Conservation (phyloP, 192 early-diverging fungal genomes). For the Coemansia sp. region DNA sequence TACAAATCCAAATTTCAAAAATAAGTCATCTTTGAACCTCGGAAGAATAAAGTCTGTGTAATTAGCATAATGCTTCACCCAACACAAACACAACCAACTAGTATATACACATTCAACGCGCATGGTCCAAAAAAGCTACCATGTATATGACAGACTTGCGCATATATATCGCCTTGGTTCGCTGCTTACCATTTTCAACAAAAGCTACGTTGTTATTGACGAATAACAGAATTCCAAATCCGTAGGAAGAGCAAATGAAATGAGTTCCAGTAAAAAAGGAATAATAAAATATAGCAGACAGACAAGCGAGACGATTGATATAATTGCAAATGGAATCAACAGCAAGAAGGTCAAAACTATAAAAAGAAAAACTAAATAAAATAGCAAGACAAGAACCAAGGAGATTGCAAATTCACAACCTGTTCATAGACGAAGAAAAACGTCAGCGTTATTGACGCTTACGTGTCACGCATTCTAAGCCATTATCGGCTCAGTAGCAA, state of each 20-base stretch:
- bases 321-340: neutral
- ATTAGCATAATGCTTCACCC: neutral
- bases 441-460: neutral
- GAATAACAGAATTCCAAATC: neutral
- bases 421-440: neutral
- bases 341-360: neutral
- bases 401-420: no score
- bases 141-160: neutral
- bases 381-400: neutral
- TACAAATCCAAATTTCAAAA: neutral
- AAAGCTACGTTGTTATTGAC: neutral
- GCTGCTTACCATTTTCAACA: slow-evolving; percentile 6
- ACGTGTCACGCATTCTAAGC: neutral
- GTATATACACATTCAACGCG: no score
- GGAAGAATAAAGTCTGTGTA: neutral
- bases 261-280: neutral
- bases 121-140: neutral
- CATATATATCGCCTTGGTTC: neutral
- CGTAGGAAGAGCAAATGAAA: neutral
- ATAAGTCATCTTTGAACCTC: neutral
- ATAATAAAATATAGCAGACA: neutral
- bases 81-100: no score
- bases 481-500: neutral
- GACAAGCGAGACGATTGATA: neutral
- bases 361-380: neutral